These are phyloP conservation scores for Trametes sp. DNA, from an alignment of 1,284 basidiomycete genomes.

Conservation along the genomic window DNA sequence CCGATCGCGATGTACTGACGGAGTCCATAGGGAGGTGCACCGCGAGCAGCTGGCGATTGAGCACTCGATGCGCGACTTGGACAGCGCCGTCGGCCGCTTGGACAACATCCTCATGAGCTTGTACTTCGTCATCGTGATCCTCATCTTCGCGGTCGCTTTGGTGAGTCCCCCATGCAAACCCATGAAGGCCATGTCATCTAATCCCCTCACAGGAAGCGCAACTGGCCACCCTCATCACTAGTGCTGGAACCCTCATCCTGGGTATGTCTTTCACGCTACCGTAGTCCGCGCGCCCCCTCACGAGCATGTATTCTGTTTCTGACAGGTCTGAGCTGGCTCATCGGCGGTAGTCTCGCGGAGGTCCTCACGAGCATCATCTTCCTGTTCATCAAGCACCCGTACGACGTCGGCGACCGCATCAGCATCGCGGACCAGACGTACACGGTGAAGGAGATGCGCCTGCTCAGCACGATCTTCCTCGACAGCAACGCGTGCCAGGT, in stretches of 20 bases:
- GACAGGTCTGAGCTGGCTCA: slow-evolving; percentile 87
- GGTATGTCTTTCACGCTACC: slow-evolving; percentile 48
- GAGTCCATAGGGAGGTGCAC: slow-evolving; percentile 69
- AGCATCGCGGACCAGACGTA: slow-evolving; percentile 63
- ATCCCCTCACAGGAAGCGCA: slow-evolving; percentile 61
- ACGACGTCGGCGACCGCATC: slow-evolving; percentile 89
- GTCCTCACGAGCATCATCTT: slow-evolving; percentile 84
- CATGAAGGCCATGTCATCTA: not conserved
- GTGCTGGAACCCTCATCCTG: slow-evolving; percentile 84
- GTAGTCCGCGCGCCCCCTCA: not conserved
- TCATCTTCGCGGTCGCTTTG: slow-evolving; percentile 81
- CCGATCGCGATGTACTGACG: not conserved
- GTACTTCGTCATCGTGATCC: slow-evolving; percentile 70
- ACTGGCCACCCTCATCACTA: slow-evolving; percentile 78
- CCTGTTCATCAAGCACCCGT: slow-evolving; percentile 87
- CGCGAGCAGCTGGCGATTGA: slow-evolving; percentile 87
- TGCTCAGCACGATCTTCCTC: slow-evolving; percentile 82
- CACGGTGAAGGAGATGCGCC: slow-evolving; percentile 88
- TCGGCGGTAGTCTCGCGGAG: slow-evolving; percentile 76
- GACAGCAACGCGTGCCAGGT: slow-evolving; percentile 65
- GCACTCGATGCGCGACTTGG: slow-evolving; percentile 90
- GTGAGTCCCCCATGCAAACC: slow-evolving; percentile 45
- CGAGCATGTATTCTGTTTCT: no score
- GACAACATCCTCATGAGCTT: slow-evolving; percentile 78
- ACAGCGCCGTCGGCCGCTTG: slow-evolving; percentile 85